These are phyloP conservation scores for Emmonsiellopsis sp. DNA, from an alignment of 2,329 filamentous ascomycete genomes.

Conservation along the genomic window DNA sequence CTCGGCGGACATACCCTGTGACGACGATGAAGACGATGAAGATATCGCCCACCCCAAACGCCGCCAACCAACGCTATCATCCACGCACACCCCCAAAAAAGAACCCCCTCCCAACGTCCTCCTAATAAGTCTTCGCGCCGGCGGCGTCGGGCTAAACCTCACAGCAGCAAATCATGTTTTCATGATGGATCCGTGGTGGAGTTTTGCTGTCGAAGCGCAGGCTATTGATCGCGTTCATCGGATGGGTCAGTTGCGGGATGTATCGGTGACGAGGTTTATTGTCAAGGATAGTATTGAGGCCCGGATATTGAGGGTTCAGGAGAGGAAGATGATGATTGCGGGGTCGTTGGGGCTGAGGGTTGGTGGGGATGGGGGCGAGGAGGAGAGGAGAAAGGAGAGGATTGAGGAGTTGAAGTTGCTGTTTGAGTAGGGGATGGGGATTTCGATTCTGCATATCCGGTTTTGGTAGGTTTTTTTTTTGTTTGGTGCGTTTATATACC, in stretches of 20 bases:
- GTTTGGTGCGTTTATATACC: background rate
- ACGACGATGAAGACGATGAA: constrained; percentile 28
- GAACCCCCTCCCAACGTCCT: constrained; percentile 45
- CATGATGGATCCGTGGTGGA: constrained; percentile 99
- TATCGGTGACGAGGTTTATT: constrained; percentile 80
- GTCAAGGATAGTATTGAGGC: constrained; percentile 88
- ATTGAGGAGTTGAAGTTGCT: constrained; percentile 93
- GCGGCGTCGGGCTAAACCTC: constrained; percentile 87
- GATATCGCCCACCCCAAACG: constrained; percentile 10
- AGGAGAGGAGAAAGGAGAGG: constrained; percentile 79
- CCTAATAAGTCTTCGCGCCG: constrained; percentile 75
- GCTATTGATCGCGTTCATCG: constrained; percentile 96
- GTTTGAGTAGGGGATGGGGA: constrained; percentile 36
- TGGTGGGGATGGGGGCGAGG: constrained; percentile 77
- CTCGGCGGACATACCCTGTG: constrained; percentile 29
- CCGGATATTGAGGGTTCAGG: constrained; percentile 87
- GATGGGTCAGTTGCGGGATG: constrained; percentile 85
- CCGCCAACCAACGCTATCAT: constrained; percentile 3
- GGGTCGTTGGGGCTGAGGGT: constrained; percentile 92
- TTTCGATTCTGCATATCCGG: background rate
- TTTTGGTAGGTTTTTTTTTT: background rate
- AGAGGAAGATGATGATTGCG: constrained; percentile 82
- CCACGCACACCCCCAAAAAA: constrained; percentile 12
- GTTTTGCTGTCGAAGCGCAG: constrained; percentile 90
- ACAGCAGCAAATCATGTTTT: constrained; percentile 83